Base-by-base conservation (phyloP, 768 basidiomycete species). In the Epithele typhae region DNA sequence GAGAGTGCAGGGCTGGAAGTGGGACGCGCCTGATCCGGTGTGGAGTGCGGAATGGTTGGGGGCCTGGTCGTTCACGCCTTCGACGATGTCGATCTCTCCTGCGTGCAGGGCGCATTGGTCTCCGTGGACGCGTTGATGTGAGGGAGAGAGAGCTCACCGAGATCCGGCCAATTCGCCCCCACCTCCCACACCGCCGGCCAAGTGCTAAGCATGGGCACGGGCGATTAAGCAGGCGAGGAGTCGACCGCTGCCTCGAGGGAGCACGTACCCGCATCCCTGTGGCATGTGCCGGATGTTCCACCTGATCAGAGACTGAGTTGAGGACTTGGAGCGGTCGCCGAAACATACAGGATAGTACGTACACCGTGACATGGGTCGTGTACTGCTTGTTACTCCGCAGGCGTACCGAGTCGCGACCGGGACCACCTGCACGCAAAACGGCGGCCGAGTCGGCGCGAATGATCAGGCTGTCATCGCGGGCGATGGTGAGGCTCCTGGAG, bases 221-320 rank as follows among this genome's bases (percentile, higher is more conserved):
- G 12, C 35, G n/a, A n/a, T 14, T 17, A 7, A 36, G 7, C n/a
- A n/a, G n/a, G n/a, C n/a, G n/a, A 14, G 12, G n/a, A n/a, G 7
- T n/a, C n/a, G 6, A 8, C 35, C 18, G 35, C 9, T 8, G 35
- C 7, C 7, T 7, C 6, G n/a, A 35, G 32, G 8, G 3, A 35
- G 27, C 10, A 36, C 42, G 15, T 10, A 43, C 42, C 41, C 56
- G 42, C 51, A 59, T n/a, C 79, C 80, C 52, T 77, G 66, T 11
- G 81, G 81, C 77, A 82, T 82, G 57, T 82, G 79, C n/a, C 68
- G 60, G 40, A 81, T 52, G 55, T 81, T 73, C 52, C 78, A 59
- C 38, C 61, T 63, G 19, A 34, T n/a, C n/a, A n/a, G n/a, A n/a
- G 19, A 17, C 33, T n/a, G 9, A 8, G 40, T 18, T 35, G 25